These are phyloP conservation scores for Suhomyces yuchorum DNA, from an alignment of 1,139 yeast species.

Conservation along the genomic window DNA sequence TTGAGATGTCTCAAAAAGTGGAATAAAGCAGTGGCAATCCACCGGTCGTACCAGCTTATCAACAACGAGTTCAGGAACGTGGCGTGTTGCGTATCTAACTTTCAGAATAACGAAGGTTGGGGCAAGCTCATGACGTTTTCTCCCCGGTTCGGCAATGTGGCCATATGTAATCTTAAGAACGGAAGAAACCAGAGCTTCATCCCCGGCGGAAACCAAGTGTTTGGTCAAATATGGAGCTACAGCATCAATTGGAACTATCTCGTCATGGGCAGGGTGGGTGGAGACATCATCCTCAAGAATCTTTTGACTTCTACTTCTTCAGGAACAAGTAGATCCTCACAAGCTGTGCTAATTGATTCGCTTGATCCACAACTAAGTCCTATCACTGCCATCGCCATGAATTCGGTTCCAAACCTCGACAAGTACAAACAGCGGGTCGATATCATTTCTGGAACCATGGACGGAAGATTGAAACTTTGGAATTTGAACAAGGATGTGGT, in stretches of 20 bases:
- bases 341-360: constrained; percentile 20
- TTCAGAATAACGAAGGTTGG: constrained; percentile 37
- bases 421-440: constrained; percentile 30
- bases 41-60: constrained; percentile 34
- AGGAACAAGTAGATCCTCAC: constrained; percentile 27
- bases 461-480: constrained; percentile 34
- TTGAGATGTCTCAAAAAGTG: constrained; percentile 47
- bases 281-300: constrained; percentile 37
- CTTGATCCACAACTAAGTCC: constrained; percentile 15
- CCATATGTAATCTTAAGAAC: constrained; percentile 40
- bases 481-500: constrained; percentile 28
- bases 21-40: constrained; percentile 48
- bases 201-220: constrained; percentile 38
- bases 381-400: constrained; percentile 27
- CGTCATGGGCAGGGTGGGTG: constrained; percentile 31
- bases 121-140: constrained; percentile 43
- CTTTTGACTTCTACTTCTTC: constrained; percentile 37
- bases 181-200: constrained; percentile 46
- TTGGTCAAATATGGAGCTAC: constrained; percentile 25
- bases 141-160: constrained; percentile 36
- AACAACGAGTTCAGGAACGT: constrained; percentile 29
- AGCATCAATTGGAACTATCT: constrained; percentile 40
- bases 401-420: constrained; percentile 22
- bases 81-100: constrained; percentile 37
- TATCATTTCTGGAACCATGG: constrained; percentile 29